These are phyloP conservation scores for Allium sativum DNA, from an alignment of 106 monocot species.

Conservation along the genomic window DNA sequence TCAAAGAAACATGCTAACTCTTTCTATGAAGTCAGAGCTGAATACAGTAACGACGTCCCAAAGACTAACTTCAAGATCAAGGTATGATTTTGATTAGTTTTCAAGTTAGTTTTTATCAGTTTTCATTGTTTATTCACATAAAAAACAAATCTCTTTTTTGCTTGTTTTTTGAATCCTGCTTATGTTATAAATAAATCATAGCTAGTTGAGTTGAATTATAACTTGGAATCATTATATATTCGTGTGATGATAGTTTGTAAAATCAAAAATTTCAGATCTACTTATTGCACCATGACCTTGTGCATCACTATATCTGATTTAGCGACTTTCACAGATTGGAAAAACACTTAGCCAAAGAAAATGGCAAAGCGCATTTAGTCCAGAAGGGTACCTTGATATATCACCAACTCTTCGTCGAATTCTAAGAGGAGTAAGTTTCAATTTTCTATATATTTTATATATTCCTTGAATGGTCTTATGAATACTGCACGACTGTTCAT, in stretches of 20 bases:
- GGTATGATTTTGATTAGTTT: conserved; percentile 17
- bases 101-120: background rate
- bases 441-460: background rate
- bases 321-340: conserved; percentile 28
- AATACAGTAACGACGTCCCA: conserved; percentile 41
- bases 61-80: conserved; percentile 73
- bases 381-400: conserved; percentile 58
- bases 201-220: too few relatives aligned
- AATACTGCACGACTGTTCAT: too few relatives aligned
- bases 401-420: conserved; percentile 43
- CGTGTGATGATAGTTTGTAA: too few relatives aligned
- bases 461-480: too few relatives aligned
- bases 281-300: too few relatives aligned
- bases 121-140: conserved; percentile 1
- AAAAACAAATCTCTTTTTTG: background rate
- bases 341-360: conserved; percentile 56
- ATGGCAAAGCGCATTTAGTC: conserved; percentile 59
- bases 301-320: background rate
- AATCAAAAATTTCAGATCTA: too few relatives aligned
- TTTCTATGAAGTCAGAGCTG: conserved; percentile 47
- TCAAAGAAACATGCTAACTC: conserved; percentile 33
- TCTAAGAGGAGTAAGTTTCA: conserved; percentile 40
- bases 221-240: too few relatives aligned
- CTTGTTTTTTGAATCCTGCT: background rate
- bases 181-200: too few relatives aligned